phyloP scores from a whole-genome alignment of 306 rosid species.

The Coriaria nepalensis region DNA sequence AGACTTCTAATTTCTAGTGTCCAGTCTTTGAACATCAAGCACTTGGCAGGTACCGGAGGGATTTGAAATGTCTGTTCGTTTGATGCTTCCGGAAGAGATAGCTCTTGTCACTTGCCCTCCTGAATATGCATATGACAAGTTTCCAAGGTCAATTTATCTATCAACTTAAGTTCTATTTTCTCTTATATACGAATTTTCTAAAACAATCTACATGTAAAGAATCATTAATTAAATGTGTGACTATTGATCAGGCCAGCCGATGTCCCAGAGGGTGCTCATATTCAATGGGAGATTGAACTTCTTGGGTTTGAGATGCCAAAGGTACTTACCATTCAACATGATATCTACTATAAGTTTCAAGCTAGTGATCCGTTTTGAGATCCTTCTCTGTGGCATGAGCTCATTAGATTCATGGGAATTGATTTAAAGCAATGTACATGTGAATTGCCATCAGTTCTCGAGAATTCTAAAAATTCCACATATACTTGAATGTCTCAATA shows the following conservation, averaged over 20 bases:
- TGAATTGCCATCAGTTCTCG: no score
- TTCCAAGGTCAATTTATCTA: conserved; percentile 45
- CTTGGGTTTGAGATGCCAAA: conserved; percentile 89
- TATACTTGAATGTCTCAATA: no score
- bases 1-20: not conserved
- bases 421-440: no score
- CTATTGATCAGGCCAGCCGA: conserved; percentile 50
- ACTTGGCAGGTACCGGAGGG: conserved; percentile 72
- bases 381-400: no score
- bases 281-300: conserved; percentile 96
- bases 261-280: conserved; percentile 79
- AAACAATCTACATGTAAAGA: not conserved
- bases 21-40: no score
- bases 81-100: conserved; percentile 93
- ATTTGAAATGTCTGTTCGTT: conserved; percentile 83
- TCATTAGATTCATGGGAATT: no score
- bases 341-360: no score
- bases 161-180: not conserved
- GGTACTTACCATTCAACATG: conserved; percentile 23
- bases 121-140: conserved; percentile 93
- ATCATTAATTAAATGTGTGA: conserved; percentile 5
- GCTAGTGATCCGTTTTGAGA: no score
- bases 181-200: not conserved
- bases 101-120: conserved; percentile 88
- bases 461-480: no score